Percentiles rank a stretch among this genome's conserved stretches.
These are phyloP conservation scores for Blastocystis sp. DNA, from an alignment of 352 stramenopile genomes.

Conservation along the genomic window DNA sequence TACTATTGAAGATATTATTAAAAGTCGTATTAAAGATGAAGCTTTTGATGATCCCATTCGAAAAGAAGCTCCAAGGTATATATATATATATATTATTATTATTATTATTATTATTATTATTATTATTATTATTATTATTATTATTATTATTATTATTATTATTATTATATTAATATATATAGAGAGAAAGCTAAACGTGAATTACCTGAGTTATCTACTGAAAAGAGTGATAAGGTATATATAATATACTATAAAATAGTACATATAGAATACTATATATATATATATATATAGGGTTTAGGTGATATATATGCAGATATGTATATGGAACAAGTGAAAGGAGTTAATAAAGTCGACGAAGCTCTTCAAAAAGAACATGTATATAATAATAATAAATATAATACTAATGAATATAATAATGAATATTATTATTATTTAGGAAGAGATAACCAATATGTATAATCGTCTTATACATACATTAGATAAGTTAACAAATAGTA, in stretches of 20 bases:
- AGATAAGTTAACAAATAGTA: conserved; percentile 67
- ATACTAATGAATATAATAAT: conserved; percentile 34
- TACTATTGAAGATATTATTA: conserved; percentile 22
- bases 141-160: not conserved
- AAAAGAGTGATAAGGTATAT: conserved; percentile 67
- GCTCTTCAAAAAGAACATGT: too few species aligned
- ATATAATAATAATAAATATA: conserved; percentile 53
- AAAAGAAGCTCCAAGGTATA: conserved; percentile 47
- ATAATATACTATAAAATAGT: too few species aligned
- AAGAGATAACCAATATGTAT: conserved; percentile 65
- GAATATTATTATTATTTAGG: conserved; percentile 40
- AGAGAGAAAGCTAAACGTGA: conserved; percentile 51
- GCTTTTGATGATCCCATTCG: conserved; percentile 68
- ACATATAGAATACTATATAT: too few species aligned
- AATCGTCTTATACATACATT: conserved; percentile 65
- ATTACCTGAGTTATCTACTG: conserved; percentile 61
- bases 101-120: not conserved
- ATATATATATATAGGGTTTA: too few species aligned
- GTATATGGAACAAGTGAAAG: conserved; percentile 65
- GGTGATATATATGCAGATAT: conserved; percentile 72
- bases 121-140: not conserved
- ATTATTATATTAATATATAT: conserved; percentile 52
- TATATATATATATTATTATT: conserved; percentile 31
- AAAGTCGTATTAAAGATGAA: conserved; percentile 63
- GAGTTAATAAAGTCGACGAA: conserved; percentile 57